phyloP scores from a whole-genome alignment of 2,329 filamentous ascomycete species.

The Cylindrodendrum hubeiense region DNA sequence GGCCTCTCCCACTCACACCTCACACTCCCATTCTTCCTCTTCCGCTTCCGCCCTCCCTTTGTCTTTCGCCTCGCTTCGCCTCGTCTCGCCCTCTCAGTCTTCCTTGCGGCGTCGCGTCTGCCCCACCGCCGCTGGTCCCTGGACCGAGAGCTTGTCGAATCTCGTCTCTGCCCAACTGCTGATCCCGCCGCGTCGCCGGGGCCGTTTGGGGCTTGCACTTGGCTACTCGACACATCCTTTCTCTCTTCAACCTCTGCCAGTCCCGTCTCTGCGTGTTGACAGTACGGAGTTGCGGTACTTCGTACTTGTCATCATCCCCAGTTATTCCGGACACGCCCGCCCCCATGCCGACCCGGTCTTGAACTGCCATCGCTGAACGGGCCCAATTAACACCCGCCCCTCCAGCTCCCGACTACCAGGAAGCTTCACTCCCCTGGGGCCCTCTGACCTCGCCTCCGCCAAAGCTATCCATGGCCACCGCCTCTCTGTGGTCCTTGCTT shows the following conservation, averaged over 20 bases:
- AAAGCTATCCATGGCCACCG: conserved; percentile 49
- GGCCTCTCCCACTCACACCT: conserved; percentile 32
- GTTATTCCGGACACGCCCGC: conserved; percentile 47
- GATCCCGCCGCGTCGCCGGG: conserved; percentile 45
- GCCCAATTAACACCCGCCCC: conserved; percentile 47
- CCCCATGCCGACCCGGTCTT: conserved; percentile 46
- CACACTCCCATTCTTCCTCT: conserved; percentile 29
- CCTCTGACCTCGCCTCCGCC: conserved; percentile 45
- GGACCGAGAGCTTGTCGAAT: conserved; percentile 44
- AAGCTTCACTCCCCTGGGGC: conserved; percentile 46
- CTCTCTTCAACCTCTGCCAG: conserved; percentile 35
- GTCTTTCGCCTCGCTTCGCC: conserved; percentile 29
- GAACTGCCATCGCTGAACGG: conserved; percentile 45
- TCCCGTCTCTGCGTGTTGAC: conserved; percentile 34
- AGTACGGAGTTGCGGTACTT: conserved; percentile 39
- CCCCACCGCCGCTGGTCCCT: conserved; percentile 42
- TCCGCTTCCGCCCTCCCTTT: conserved; percentile 31
- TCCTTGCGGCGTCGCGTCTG: conserved; percentile 39
- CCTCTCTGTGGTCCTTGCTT: conserved; percentile 54
- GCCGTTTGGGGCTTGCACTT: conserved; percentile 32
- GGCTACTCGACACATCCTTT: conserved; percentile 33
- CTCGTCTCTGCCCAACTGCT: conserved; percentile 48
- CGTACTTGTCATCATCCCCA: conserved; percentile 46
- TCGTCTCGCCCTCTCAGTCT: conserved; percentile 23
- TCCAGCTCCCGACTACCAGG: conserved; percentile 45